Conservation (phyloP, 805 yeast species). For the Scheffersomyces stipitis region DNA sequence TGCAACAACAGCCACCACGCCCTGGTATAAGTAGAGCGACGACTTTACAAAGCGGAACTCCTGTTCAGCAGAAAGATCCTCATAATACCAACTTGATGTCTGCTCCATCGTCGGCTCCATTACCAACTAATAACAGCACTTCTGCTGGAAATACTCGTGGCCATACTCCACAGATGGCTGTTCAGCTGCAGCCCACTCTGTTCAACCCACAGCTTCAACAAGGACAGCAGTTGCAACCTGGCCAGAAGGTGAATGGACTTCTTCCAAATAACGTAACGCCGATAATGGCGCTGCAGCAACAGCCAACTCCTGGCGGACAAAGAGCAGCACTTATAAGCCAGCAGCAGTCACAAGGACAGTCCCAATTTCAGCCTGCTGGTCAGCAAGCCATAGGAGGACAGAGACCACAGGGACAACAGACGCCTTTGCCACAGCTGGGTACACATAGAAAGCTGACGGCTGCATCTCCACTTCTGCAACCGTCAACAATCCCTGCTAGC, state of each 20-base stretch:
- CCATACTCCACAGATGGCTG: conserved; percentile 31
- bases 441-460: too few relatives aligned
- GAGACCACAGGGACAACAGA: not conserved
- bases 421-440: too few relatives aligned
- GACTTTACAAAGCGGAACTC: conserved; percentile 12
- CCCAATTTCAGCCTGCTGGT: not conserved
- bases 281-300: conserved; percentile 27
- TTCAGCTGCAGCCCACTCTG: conserved; percentile 18
- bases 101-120: conserved; percentile 24
- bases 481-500: not conserved
- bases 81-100: conserved; percentile 11
- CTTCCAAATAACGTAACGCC: conserved; percentile 18
- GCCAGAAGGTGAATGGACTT: conserved; percentile 12
- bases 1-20: conserved; percentile 4
- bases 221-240: conserved; percentile 15
- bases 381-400: not conserved
- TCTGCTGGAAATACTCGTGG: conserved; percentile 22
- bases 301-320: conserved; percentile 12
- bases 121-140: conserved; percentile 13
- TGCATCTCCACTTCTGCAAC: not conserved
- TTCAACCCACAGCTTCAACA: conserved; percentile 12
- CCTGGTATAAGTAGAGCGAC: conserved; percentile 22
- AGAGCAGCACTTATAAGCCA: not conserved
- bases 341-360: conserved; percentile 1
- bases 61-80: not conserved